Evolutionary conservation across 352 stramenopile species (phyloP).

Genomic region (Globisporangium iwayamae): DNA sequence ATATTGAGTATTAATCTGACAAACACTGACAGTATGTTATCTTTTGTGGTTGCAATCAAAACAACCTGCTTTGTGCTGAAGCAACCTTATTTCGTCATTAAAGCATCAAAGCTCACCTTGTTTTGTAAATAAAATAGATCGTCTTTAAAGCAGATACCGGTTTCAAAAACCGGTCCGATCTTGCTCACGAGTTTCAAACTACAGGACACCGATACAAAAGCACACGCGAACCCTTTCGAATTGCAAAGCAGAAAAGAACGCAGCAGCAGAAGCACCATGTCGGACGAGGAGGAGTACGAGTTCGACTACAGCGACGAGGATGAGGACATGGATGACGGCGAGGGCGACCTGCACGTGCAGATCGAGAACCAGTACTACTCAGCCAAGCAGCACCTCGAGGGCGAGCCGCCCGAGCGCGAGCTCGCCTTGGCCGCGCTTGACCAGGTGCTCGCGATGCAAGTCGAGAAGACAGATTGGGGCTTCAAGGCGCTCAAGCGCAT

Average conservation of each 20-base stretch:
- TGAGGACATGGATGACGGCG: slow-evolving; percentile 85
- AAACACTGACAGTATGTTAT: too few species aligned
- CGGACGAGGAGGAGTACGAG: slow-evolving; percentile 81
- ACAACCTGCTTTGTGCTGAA: too few species aligned
- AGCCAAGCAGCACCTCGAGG: slow-evolving; percentile 79
- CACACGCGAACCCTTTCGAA: too few species aligned
- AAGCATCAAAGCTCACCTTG: too few species aligned
- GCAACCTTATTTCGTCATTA: too few species aligned
- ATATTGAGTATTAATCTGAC: too few species aligned
- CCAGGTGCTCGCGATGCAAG: slow-evolving; percentile 55
- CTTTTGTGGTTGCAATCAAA: too few species aligned
- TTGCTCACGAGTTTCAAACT: too few species aligned
- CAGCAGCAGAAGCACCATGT: slow-evolving; percentile 33
- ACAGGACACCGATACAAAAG: too few species aligned
- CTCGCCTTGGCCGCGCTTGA: slow-evolving; percentile 45
- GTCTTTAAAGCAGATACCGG: too few species aligned
- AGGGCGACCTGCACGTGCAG: slow-evolving; percentile 82
- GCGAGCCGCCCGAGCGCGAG: slow-evolving; percentile 35
- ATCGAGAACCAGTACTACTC: slow-evolving; percentile 95
- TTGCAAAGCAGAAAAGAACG: background rate
- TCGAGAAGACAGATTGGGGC: slow-evolving; percentile 78
- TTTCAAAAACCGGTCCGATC: too few species aligned
- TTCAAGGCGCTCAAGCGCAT: slow-evolving; percentile 95
- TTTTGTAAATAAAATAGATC: too few species aligned
- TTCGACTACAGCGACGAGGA: slow-evolving; percentile 93